A percentile compares a stretch with the other conserved stretches of the same genome.
Conservation (phyloP, 1,139 yeast species). For the Yamadazyma songkhlaensis region DNA sequence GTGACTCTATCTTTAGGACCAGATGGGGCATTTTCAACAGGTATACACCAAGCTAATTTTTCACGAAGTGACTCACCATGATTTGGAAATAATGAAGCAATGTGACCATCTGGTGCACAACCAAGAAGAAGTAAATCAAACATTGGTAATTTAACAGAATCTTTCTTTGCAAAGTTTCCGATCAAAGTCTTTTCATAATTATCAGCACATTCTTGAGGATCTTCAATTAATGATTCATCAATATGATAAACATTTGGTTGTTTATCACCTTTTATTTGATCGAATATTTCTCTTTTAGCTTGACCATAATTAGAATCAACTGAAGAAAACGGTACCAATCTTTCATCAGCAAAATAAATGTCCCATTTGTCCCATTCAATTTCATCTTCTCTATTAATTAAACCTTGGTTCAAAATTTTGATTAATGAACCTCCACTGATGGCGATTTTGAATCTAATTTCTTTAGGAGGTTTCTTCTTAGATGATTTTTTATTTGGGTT, state of each 20-base stretch:
- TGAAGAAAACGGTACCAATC: slow-evolving; percentile 84
- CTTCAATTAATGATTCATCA: slow-evolving; percentile 70
- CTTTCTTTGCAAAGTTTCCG: slow-evolving; percentile 92
- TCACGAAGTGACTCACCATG: slow-evolving; percentile 84
- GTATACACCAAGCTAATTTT: slow-evolving; percentile 93
- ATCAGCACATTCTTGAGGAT: slow-evolving; percentile 95
- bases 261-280: slow-evolving; percentile 51
- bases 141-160: slow-evolving; percentile 91
- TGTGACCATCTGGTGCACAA: slow-evolving; percentile 98
- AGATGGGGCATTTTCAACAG: slow-evolving; percentile 88
- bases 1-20: slow-evolving; percentile 90
- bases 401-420: slow-evolving; percentile 81
- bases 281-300: slow-evolving; percentile 80
- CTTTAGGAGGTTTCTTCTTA: slow-evolving; percentile 47
- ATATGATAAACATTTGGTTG: slow-evolving; percentile 79
- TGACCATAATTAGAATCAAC: slow-evolving; percentile 87
- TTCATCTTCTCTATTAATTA: slow-evolving; percentile 62
- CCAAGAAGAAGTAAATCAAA: slow-evolving; percentile 89
- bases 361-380: slow-evolving; percentile 96
- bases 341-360: slow-evolving; percentile 93
- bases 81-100: slow-evolving; percentile 92
- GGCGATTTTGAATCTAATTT: slow-evolving; percentile 81
- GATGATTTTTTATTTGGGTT: slow-evolving; percentile 24
- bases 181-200: slow-evolving; percentile 82
- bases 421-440: slow-evolving; percentile 90